A percentile compares a stretch with the other conserved stretches of the same genome.
phyloP scores from a whole-genome alignment of 768 basidiomycete genomes.

The Boletus subparvulus region DNA sequence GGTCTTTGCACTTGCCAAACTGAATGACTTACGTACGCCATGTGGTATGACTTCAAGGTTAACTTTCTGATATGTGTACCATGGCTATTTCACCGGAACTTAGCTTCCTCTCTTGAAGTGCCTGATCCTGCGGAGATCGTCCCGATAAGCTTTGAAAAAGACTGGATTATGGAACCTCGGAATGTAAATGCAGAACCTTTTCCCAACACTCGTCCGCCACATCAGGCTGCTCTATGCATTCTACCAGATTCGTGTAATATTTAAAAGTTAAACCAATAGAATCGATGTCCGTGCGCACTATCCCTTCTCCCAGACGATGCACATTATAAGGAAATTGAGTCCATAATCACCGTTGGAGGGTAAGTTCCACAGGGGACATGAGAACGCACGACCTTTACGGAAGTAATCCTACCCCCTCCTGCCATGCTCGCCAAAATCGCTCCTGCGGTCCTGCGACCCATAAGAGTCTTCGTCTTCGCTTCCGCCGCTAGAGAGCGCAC shows the following conservation, averaged over 20 bases:
- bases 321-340: constrained; percentile 19
- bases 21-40: constrained; percentile 22
- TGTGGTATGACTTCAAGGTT: constrained; percentile 26
- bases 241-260: constrained; percentile 11
- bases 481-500: constrained; percentile 28
- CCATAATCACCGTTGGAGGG: constrained; percentile 16
- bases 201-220: background rate
- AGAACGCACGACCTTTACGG: constrained; percentile 23
- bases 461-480: constrained; percentile 36
- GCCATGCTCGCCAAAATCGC: constrained; percentile 35
- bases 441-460: constrained; percentile 35
- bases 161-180: background rate
- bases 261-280: constrained; percentile 12
- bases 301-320: constrained; percentile 3
- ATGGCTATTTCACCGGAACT: constrained; percentile 19
- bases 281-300: background rate
- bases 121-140: constrained; percentile 30
- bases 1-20: constrained; percentile 15
- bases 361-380: constrained; percentile 14
- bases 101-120: constrained; percentile 6
- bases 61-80: constrained; percentile 21
- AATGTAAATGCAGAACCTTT: constrained; percentile 2
- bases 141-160: constrained; percentile 27
- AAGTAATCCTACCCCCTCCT: constrained; percentile 30
- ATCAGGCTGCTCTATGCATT: constrained; percentile 1